Base-by-base conservation (phyloP, 2,329 filamentous ascomycete genomes). In the Fusarium verrucosum region DNA sequence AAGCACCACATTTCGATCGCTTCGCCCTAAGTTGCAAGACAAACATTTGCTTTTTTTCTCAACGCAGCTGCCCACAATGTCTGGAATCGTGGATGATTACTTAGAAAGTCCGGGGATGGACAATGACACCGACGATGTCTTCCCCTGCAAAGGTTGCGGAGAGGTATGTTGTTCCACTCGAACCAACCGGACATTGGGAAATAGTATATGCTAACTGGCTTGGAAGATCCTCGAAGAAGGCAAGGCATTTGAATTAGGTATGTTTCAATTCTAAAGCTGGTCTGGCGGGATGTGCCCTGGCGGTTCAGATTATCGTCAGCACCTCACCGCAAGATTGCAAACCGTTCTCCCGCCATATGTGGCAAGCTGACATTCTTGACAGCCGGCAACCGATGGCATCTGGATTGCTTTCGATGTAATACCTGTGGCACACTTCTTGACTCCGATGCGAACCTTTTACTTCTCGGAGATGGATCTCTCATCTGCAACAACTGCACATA, bases 401-500 rank as follows among this genome's bases (percentile, higher is more conserved):
- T 99, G 74, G 92, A 97, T 81, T 99, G 95, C 83, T 99, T 99
- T 81, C 91, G 94, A 76, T 98, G 94, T 85, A 95, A 97, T 78
- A 96, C 92, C 53, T 99, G 94, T 83, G 88, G 89, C 74, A 97
- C 94, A 60, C 88, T 97, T 56, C 92, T 99, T 80, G 95, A 99
- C 81, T 98, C 95, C 62, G 94, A 99, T 76, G 95, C 95, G 72
- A 98, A 98, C 79, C 89, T 99, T 45, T 89, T 99, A 47, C 90
- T 99, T 23, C 91, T 99, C 65, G 95, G 95, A 76, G 95, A 99
- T 80, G 95, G 95, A 68, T 98, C 94, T 17, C 87, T 99, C 68
- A 98, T 99, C 71, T 99, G 95, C 85, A 98, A 97, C 82, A 97
- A 97, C 79, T 99, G 95, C 82, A 98, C 95, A 50, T 99, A 99